Conservation (phyloP, 257 asterid species). For the Osmanthus fragrans region DNA sequence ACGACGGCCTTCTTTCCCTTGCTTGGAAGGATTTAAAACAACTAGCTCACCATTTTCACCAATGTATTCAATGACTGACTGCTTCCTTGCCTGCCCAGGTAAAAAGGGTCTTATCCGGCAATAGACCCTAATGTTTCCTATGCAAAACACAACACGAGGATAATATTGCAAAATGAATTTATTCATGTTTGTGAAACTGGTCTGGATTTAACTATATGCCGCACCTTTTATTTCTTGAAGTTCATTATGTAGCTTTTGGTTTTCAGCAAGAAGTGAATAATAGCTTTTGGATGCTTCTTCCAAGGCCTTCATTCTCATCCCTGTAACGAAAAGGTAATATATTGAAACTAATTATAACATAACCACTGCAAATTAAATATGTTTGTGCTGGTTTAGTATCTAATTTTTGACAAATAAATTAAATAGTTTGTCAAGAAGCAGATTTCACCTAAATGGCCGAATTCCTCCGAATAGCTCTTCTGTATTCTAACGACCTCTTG, state of each 20-base stretch:
- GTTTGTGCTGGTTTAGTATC: not conserved
- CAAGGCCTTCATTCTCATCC: constrained; percentile 43
- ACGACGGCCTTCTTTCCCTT: constrained; percentile 89
- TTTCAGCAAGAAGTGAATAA: constrained; percentile 58
- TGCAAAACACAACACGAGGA: constrained; percentile 28
- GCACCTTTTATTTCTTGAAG: constrained; percentile 89
- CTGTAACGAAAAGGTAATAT: constrained; percentile 33
- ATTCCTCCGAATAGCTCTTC: constrained; percentile 66
- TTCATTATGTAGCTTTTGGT: constrained; percentile 75
- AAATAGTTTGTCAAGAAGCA: constrained; percentile 1
- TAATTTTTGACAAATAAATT: not conserved
- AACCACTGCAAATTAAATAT: not conserved
- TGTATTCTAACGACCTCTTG: constrained; percentile 71
- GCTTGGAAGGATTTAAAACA: constrained; percentile 73
- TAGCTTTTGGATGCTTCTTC: constrained; percentile 66
- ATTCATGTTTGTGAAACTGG: constrained; percentile 6
- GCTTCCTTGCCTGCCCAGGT: constrained; percentile 73
- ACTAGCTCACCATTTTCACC: constrained; percentile 90
- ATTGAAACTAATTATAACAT: not conserved
- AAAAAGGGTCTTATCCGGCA: constrained; percentile 93
- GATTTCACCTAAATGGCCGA: constrained; percentile 53
- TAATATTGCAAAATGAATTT: not conserved
- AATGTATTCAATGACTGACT: constrained; percentile 59
- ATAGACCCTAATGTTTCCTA: constrained; percentile 94
- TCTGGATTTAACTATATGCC: not conserved